Conservation (phyloP, 2,329 filamentous ascomycete genomes). For the Stagonosporopsis cucurbitacearum region DNA sequence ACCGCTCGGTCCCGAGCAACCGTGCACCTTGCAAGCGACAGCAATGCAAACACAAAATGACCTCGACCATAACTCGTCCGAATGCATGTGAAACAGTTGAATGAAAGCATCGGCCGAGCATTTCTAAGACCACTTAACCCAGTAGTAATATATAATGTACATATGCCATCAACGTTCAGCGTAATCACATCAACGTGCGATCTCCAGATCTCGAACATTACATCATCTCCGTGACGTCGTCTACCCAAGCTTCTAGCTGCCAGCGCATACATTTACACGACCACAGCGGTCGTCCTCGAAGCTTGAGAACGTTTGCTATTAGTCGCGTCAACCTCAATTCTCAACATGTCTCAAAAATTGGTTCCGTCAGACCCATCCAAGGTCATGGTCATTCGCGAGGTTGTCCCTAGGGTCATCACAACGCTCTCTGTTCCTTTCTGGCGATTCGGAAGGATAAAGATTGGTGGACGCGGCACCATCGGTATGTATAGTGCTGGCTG, state of each 20-base stretch:
- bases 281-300: background rate
- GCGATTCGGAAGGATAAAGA: slow-evolving; percentile 77
- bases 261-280: background rate
- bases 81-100: slow-evolving; percentile 7
- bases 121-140: background rate
- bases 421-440: slow-evolving; percentile 85
- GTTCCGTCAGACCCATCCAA: slow-evolving; percentile 71
- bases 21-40: slow-evolving; percentile 14
- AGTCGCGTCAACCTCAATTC: background rate
- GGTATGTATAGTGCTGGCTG: slow-evolving; percentile 60
- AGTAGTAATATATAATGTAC: background rate
- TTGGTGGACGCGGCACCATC: slow-evolving; percentile 87
- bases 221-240: slow-evolving; percentile 39
- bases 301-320: background rate
- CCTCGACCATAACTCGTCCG: slow-evolving; percentile 13
- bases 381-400: slow-evolving; percentile 87
- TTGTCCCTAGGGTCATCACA: slow-evolving; percentile 74
- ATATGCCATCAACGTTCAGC: background rate
- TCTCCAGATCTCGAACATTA: slow-evolving; percentile 31
- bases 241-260: slow-evolving; percentile 17
- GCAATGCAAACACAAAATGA: slow-evolving; percentile 11
- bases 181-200: slow-evolving; percentile 11
- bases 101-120: slow-evolving; percentile 17
- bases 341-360: slow-evolving; percentile 46
- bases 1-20: slow-evolving; percentile 5